Conservation (phyloP, 2,329 filamentous ascomycete species). For the Sporothrix brasiliensis region DNA sequence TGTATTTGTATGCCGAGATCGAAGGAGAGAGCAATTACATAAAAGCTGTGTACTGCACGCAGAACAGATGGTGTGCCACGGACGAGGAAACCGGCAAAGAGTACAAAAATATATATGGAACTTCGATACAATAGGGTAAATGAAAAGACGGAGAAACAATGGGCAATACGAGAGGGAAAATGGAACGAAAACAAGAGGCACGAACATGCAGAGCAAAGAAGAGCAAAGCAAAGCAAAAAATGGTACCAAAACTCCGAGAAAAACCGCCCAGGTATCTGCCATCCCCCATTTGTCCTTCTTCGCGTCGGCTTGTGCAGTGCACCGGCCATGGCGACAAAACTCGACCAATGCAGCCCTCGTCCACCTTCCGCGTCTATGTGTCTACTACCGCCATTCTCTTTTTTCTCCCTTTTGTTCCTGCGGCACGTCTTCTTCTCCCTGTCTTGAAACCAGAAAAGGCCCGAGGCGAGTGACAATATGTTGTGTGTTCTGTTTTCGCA, state of each 20-base stretch:
- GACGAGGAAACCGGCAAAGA: not conserved
- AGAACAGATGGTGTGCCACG: not conserved
- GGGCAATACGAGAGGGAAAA: not conserved
- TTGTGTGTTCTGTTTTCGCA: conserved; percentile 4
- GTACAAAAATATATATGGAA: not conserved
- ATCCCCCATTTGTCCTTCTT: conserved; percentile 20
- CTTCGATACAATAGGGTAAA: not conserved
- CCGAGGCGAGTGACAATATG: not conserved
- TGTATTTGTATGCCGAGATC: conserved; percentile 28
- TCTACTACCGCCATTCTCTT: not conserved
- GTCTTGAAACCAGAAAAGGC: not conserved
- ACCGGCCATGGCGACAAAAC: not conserved
- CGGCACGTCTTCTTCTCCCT: no score
- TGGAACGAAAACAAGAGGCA: not conserved
- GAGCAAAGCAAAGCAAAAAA: conserved; percentile 19
- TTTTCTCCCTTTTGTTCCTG: not conserved
- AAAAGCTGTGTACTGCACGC: not conserved
- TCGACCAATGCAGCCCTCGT: not conserved
- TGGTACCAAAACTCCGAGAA: conserved; percentile 31
- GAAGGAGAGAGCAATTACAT: not conserved
- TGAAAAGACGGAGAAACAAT: not conserved
- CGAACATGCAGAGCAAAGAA: not conserved
- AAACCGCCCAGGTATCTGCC: conserved; percentile 34
- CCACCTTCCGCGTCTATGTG: not conserved
- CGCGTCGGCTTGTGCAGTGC: not conserved